A percentile compares a stretch with the other conserved stretches of the same genome.
These are phyloP conservation scores for Hypoxylon lenormandii DNA, from an alignment of 495 filamentous ascomycete genomes.

Conservation along the genomic window DNA sequence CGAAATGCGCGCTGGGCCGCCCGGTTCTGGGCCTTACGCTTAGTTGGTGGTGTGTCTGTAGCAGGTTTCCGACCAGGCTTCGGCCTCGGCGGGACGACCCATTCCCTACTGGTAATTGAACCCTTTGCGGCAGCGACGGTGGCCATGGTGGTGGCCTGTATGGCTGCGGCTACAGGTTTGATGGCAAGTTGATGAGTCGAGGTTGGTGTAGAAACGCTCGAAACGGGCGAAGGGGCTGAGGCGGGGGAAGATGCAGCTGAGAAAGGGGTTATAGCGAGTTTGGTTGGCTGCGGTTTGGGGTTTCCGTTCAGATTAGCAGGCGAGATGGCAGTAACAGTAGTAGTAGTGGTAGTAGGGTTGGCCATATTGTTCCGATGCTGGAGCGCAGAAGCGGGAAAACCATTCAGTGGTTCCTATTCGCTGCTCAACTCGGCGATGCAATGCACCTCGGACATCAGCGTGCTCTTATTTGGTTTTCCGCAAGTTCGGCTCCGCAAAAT, in stretches of 20 bases:
- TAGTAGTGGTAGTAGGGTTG: slow-evolving; percentile 32
- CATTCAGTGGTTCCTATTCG: slow-evolving; percentile 44
- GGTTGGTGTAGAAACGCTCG: slow-evolving; percentile 46
- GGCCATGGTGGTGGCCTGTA: slow-evolving; percentile 39
- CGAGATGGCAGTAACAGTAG: slow-evolving; percentile 16
- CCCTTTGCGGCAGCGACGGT: slow-evolving; percentile 50
- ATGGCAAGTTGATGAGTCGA: slow-evolving; percentile 44
- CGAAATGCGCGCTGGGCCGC: slow-evolving; percentile 92
- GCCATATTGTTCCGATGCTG: slow-evolving; percentile 46
- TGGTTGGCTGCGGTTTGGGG: slow-evolving; percentile 43
- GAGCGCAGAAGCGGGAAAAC: slow-evolving; percentile 28
- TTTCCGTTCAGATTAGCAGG: slow-evolving; percentile 33
- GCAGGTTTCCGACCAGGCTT: slow-evolving; percentile 95
- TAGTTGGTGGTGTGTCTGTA: slow-evolving; percentile 88
- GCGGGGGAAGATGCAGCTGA: slow-evolving; percentile 47
- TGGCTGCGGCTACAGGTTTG: slow-evolving; percentile 34
- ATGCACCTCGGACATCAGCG: slow-evolving; percentile 46
- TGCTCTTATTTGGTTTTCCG: slow-evolving; percentile 31
- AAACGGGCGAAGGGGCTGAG: slow-evolving; percentile 45
- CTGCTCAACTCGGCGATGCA: slow-evolving; percentile 31
- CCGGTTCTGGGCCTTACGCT: slow-evolving; percentile 91
- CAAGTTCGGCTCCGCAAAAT: slow-evolving; percentile 35
- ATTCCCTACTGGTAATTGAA: slow-evolving; percentile 81
- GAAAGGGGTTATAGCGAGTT: slow-evolving; percentile 48
- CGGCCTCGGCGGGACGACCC: slow-evolving; percentile 86